Evolutionary conservation across 345 rosid genomes (phyloP), one percentile per base, ranked within the genome.

Genomic region (Nasturtium officinale): DNA sequence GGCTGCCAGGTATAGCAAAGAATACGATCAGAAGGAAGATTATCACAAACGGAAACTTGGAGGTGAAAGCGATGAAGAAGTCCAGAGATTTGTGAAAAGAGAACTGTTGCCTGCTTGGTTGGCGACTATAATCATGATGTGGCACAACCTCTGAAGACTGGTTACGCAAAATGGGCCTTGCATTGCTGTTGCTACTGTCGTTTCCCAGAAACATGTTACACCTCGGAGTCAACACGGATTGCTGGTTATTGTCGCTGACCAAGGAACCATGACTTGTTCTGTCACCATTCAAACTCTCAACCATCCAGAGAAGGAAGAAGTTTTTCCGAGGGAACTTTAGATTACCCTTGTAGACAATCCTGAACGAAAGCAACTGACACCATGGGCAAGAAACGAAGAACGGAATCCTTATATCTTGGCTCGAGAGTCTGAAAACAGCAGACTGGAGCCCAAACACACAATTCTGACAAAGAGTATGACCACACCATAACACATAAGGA

Each of bases 241-340:
- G 84, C 23, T 79, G 81, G 57, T 78, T 81, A 62, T 78, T 81
- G 59, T 67, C 82, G 3, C 17, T 55, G n/a, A 51, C 68, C 42
- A 55, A 57, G 3, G 65, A 60, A 37, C 51, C 64, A 5, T 74
- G 65, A 62, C 77, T 82, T 5, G 63, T 65, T 65, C 85, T 80
- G 61, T 85, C 86, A 17, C 86, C 88, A 68, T 85, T 83, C 72
- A 83, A 62, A 82, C 85, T 81, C 81, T 89, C 94, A 45, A 89
- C 82, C 94, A 89, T 89, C 91, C 90, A 86, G 0, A 89, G 81
- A n/a, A 88, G 80, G 76, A 84, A 85, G 72, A 78, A 89, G 42
- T 88, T 88, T 73, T 88, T 86, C 29, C 83, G 46, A 29, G 90
- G 93, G 71, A 87, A 84, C 82, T 74, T 81, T 0, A 86, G 79